Evolutionary conservation across 306 rosid genomes (phyloP).

Genomic region (Oemleria cerasiformis): DNA sequence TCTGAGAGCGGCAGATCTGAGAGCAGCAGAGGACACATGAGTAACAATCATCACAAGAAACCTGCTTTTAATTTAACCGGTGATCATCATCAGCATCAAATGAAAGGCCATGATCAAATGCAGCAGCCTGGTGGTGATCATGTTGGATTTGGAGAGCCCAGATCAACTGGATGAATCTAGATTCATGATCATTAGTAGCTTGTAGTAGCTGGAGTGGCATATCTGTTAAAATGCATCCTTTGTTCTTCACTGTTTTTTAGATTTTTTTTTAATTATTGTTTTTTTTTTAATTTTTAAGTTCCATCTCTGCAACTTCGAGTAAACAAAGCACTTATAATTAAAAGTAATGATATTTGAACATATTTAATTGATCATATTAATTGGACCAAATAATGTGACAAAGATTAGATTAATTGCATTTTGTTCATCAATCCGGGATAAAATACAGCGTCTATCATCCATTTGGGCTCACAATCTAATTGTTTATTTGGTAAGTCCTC

Average conservation of each 20-base stretch:
- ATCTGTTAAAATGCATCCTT: not conserved
- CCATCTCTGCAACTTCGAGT: not conserved
- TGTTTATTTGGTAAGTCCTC: too few species aligned
- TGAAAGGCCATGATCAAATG: constrained; percentile 32
- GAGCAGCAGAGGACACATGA: constrained; percentile 27
- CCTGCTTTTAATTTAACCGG: constrained; percentile 27
- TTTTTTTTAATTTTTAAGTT: not conserved
- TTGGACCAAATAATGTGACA: too few species aligned
- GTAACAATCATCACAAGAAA: constrained; percentile 6
- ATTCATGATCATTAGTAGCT: constrained; percentile 7
- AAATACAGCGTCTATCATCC: too few species aligned
- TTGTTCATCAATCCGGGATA: too few species aligned
- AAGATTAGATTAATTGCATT: too few species aligned
- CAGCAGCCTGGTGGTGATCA: constrained; percentile 26
- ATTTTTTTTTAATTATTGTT: not conserved
- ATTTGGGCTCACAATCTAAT: too few species aligned
- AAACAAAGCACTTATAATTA: too few species aligned
- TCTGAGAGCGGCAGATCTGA: constrained; percentile 21
- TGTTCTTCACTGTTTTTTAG: not conserved
- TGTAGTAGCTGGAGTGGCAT: not conserved
- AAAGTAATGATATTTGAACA: too few species aligned
- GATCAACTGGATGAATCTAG: constrained; percentile 26
- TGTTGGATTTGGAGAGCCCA: constrained; percentile 24
- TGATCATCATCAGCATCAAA: constrained; percentile 14
- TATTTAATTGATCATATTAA: too few species aligned